Conservation (phyloP, 2,329 filamentous ascomycete genomes). For the Venturia asperata region DNA sequence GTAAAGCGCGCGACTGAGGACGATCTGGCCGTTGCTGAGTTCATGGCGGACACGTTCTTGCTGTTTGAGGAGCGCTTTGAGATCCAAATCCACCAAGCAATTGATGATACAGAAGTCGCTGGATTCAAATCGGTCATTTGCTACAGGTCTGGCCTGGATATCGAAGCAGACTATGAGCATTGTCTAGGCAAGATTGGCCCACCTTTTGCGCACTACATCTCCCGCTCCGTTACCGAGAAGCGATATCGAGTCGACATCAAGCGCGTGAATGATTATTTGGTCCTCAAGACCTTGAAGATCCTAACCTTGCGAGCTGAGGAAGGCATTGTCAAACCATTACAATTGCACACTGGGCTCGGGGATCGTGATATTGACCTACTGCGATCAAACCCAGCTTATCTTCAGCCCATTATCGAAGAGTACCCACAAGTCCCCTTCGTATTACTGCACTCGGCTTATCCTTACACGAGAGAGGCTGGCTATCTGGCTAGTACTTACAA, state of each 20-base stretch:
- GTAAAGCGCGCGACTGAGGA: conserved; percentile 34
- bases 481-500: conserved; percentile 71
- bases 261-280: conserved; percentile 61
- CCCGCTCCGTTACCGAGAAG: conserved; percentile 32
- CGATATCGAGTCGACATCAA: conserved; percentile 53
- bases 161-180: conserved; percentile 45
- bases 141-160: conserved; percentile 65
- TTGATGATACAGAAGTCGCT: conserved; percentile 61
- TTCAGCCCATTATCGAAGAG: conserved; percentile 64
- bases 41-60: conserved; percentile 34
- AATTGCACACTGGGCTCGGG: conserved; percentile 77
- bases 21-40: conserved; percentile 29
- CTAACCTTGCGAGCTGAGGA: conserved; percentile 42
- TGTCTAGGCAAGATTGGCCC: conserved; percentile 30
- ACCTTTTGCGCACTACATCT: conserved; percentile 38
- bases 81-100: conserved; percentile 47
- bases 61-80: conserved; percentile 46
- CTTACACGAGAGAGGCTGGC: conserved; percentile 69
- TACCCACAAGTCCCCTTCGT: conserved; percentile 68
- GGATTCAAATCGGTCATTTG: conserved; percentile 81
- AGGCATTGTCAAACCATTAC: conserved; percentile 60
- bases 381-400: conserved; percentile 64
- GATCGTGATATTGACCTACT: conserved; percentile 69
- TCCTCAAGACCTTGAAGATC: conserved; percentile 55
- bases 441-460: conserved; percentile 73